phyloP scores from a whole-genome alignment of 2,329 filamentous ascomycete genomes.

The Stemphylium beticola region DNA sequence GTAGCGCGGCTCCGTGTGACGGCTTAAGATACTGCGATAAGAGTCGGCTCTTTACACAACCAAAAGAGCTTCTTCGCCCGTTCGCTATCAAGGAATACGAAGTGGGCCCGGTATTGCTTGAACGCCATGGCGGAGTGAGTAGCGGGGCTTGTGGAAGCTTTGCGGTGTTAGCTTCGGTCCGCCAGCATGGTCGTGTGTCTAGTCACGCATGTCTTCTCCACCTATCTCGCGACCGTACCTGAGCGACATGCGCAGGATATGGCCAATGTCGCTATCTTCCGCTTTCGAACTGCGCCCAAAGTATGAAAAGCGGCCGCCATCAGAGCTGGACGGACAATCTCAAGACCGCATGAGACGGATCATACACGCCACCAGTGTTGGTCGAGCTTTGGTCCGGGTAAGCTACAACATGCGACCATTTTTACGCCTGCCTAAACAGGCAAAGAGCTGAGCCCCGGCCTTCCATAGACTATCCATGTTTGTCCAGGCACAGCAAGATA shows the following conservation, averaged over 20 bases:
- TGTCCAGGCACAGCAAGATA: constrained; percentile 13
- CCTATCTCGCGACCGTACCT: constrained; percentile 6
- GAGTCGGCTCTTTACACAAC: neutral
- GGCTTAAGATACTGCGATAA: constrained; percentile 2
- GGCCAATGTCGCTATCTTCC: no score
- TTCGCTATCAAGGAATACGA: constrained; percentile 3
- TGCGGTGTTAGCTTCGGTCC: constrained; percentile 18
- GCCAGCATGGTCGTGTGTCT: constrained; percentile 9
- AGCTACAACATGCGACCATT: neutral
- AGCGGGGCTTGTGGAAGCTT: constrained; percentile 29
- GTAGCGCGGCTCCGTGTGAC: neutral
- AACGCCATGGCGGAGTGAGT: constrained; percentile 9
- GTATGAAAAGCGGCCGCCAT: neutral
- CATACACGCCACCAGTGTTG: neutral
- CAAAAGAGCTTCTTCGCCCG: constrained; percentile 1
- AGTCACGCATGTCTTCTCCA: neutral
- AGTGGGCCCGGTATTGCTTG: constrained; percentile 15
- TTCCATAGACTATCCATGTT: constrained; percentile 14
- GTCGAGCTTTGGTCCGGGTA: neutral
- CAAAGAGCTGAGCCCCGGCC: constrained; percentile 8
- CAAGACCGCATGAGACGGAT: neutral
- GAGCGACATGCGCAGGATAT: neutral
- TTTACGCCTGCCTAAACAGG: constrained; percentile 22
- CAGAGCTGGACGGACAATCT: neutral
- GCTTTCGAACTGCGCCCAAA: neutral